Conservation (phyloP, 1,284 basidiomycete genomes). For the Pseudozyma sp. region DNA sequence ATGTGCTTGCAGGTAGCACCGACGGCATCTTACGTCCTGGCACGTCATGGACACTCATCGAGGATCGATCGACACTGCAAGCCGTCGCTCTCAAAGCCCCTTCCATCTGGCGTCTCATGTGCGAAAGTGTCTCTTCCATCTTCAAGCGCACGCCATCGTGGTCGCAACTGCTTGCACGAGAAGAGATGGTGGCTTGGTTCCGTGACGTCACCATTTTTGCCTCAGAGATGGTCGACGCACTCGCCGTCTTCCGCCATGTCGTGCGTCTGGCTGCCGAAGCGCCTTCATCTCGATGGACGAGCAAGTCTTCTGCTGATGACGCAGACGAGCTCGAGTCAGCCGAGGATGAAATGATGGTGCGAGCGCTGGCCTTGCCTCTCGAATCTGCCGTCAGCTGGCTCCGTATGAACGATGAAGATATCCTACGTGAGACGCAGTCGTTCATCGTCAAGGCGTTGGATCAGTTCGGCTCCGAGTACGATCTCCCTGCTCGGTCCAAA, state of each 20-base stretch:
- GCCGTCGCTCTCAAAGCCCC: slow-evolving; percentile 48
- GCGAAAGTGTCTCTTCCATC: slow-evolving; percentile 58
- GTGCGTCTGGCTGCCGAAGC: slow-evolving; percentile 49
- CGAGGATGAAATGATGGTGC: slow-evolving; percentile 47
- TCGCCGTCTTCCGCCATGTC: slow-evolving; percentile 49
- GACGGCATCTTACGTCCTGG: slow-evolving; percentile 63
- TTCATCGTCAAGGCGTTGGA: slow-evolving; percentile 62
- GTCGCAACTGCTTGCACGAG: slow-evolving; percentile 52
- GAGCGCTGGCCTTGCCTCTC: slow-evolving; percentile 54
- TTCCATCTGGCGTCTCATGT: slow-evolving; percentile 61
- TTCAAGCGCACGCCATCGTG: slow-evolving; percentile 63
- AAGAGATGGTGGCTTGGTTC: slow-evolving; percentile 66
- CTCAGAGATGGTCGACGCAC: slow-evolving; percentile 62
- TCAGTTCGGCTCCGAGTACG: slow-evolving; percentile 45
- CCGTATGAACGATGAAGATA: slow-evolving; percentile 67
- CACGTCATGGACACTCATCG: slow-evolving; percentile 54
- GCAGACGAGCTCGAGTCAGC: slow-evolving; percentile 26
- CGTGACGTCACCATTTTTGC: slow-evolving; percentile 65
- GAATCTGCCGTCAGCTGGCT: slow-evolving; percentile 63
- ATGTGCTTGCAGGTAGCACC: slow-evolving; percentile 61
- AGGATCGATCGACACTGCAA: slow-evolving; percentile 30
- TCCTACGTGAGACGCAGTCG: slow-evolving; percentile 59
- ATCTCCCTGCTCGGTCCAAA: slow-evolving; percentile 47
- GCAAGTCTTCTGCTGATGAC: slow-evolving; percentile 27
- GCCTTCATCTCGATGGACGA: slow-evolving; percentile 22